Evolutionary conservation across 495 filamentous ascomycete genomes (phyloP), one percentile per base, ranked within the genome.

Genomic region (Penicillium samsonianum): DNA sequence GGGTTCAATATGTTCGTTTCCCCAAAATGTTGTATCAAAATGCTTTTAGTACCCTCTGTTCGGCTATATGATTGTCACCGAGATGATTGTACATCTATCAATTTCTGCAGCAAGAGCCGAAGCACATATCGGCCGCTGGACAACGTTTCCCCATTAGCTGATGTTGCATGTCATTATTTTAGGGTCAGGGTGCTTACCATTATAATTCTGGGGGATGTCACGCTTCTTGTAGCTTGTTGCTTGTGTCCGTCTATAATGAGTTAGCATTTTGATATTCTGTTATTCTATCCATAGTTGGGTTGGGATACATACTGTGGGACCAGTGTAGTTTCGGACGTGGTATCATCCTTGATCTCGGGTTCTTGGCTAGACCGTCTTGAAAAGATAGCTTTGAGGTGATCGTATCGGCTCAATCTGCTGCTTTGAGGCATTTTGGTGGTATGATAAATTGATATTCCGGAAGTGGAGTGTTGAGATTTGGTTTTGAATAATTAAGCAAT

Each of bases 41-140:
- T 7, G 33, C 14, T 16, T 37, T 16, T 16, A 16, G 14, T 16
- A 37, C 5, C 14, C 14, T 37, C 14, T n/a, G 33, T 14, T 7
- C 7, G 14, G 14, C 14, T 37, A 14, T 37, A n/a, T 16, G 5
- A 2, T 16, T 35, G 14, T 37, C 33, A 16, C 14, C n/a, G 14
- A 37, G 14, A 37, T 37, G 5, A n/a, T 7, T 3, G 14, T 16
- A 37, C 5, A 37, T 35, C 10, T 52, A 43, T 30, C 30, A 44
- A 6, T 66, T 66, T 23, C 64, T 58, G 42, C 61, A 66, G 25
- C 64, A 66, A 0, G 58, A 59, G 22, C 64, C 64, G 50, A 66
- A 66, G 41, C 64, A 66, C 61, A 66, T 64, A 58, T 64, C 55
- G 9, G 57, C 61, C 3, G 58, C 61, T 66, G 28, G 20, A 45